A percentile compares a stretch with the other conserved stretches of the same genome.
These are phyloP conservation scores for Termitomyces sp. DNA, from an alignment of 768 basidiomycete species.

Conservation along the genomic window DNA sequence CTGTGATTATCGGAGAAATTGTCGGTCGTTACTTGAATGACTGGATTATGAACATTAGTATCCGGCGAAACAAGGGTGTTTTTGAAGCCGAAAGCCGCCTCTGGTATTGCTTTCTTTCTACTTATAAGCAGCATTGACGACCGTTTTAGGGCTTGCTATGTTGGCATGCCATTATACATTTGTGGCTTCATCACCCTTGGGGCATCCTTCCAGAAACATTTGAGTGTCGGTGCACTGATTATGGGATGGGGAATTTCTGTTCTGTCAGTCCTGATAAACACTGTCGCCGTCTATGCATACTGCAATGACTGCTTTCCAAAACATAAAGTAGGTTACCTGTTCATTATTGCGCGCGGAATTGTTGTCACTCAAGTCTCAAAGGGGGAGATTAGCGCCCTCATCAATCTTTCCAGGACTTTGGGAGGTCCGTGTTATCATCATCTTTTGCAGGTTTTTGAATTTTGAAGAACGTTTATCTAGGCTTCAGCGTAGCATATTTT, in stretches of 20 bases:
- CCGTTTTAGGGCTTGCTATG: conserved; percentile 40
- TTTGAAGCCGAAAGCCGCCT: conserved; percentile 41
- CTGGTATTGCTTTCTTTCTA: conserved; percentile 24
- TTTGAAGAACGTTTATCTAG: conserved; percentile 9
- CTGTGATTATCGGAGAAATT: conserved; percentile 31
- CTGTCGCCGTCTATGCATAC: conserved; percentile 49
- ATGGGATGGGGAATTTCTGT: conserved; percentile 58
- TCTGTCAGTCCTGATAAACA: conserved; percentile 44
- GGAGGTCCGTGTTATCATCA: conserved; percentile 27
- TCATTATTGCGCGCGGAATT: background rate
- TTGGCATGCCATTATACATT: conserved; percentile 47
- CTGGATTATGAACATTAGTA: conserved; percentile 24
- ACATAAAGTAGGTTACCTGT: conserved; percentile 24
- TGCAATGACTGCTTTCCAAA: conserved; percentile 45
- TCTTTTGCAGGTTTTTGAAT: background rate
- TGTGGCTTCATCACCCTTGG: conserved; percentile 50
- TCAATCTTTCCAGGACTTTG: conserved; percentile 46
- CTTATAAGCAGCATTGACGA: background rate
- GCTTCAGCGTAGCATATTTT: conserved; percentile 52
- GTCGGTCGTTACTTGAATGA: conserved; percentile 32
- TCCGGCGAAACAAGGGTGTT: conserved; percentile 31
- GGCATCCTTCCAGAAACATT: conserved; percentile 40
- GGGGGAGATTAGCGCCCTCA: conserved; percentile 52
- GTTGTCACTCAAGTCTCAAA: conserved; percentile 3
- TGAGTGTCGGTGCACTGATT: conserved; percentile 40